Evolutionary conservation across 1,284 basidiomycete genomes (phyloP).

Genomic region (Irpex lacteus): DNA sequence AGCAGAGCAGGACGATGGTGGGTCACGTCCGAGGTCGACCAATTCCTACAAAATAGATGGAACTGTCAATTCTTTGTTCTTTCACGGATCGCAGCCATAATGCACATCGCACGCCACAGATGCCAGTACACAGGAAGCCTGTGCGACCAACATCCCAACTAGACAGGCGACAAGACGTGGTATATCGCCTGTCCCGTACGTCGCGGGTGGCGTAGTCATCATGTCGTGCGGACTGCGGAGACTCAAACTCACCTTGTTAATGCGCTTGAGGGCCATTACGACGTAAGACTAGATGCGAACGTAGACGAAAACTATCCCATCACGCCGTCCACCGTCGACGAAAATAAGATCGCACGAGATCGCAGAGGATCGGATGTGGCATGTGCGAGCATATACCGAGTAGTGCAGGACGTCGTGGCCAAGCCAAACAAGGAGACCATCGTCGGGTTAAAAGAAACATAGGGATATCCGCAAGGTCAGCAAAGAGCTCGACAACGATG

Average conservation of each 20-base stretch:
- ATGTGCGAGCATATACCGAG: not conserved
- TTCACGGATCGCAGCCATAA: slow-evolving; percentile 1
- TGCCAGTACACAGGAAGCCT: no score
- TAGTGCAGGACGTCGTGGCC: not conserved
- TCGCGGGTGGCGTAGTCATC: no score
- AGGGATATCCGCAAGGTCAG: not conserved
- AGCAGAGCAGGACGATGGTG: slow-evolving; percentile 95
- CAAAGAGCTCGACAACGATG: not conserved
- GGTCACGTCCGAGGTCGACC: slow-evolving; percentile 95
- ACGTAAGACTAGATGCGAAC: slow-evolving; percentile 21
- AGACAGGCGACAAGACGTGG: no score
- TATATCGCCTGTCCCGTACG: no score
- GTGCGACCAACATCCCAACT: no score
- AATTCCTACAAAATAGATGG: slow-evolving; percentile 68
- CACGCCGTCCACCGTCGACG: not conserved
- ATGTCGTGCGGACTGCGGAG: not conserved
- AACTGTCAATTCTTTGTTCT: slow-evolving; percentile 17
- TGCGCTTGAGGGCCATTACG: slow-evolving; percentile 94
- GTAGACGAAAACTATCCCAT: slow-evolving; percentile 24
- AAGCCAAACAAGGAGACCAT: not conserved
- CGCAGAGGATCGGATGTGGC: slow-evolving; percentile 12
- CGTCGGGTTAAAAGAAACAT: not conserved
- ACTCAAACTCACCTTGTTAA: slow-evolving; percentile 82
- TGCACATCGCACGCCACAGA: not conserved
- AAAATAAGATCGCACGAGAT: slow-evolving; percentile 16